Base-by-base conservation (phyloP, 192 early-diverging fungal species). In the Tieghemiomyces parasiticus region DNA sequence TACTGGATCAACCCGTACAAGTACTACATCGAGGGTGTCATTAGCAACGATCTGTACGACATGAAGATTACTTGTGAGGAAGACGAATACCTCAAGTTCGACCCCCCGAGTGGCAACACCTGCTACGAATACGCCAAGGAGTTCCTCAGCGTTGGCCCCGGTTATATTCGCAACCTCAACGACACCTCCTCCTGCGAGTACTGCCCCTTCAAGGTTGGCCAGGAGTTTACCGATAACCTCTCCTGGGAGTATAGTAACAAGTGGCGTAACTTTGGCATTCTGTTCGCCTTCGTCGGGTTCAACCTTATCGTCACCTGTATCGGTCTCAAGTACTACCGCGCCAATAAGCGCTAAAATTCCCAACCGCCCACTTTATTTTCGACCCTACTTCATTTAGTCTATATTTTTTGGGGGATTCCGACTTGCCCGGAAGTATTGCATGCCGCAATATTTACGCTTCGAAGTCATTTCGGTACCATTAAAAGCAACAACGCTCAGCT, bases 241-340 rank as follows among this genome's bases (percentile, higher is more conserved):
- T 74, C 66, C 30, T 80, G 84, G 81, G 59, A 52, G 54, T 78
- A 70, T 55, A 68, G 29, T 14, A 48, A 88, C 63, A 75, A 74
- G 26, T 90, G 83, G 83, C 78, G 84, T 61, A 86, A 88, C 63
- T 67, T 82, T 65, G 79, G 80, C 29, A 83, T 88, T 45, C 52
- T 90, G 47, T 61, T 77, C 12, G 70, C 66, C 2, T 87, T 78
- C 60, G 67, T 69, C n/a, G 64, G 44, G 0, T 84, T 86, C 61
- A 88, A 90, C 58, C 58, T 78, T 19, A 8, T 74, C 13, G 66
- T 81, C 20, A 67, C 72, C 19, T 55, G 60, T 0, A 26, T 78
- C 25, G 65, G 73, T 46, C 52, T 71, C 12, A 62, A 64, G 60
- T 59, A 67, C 33, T 69, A 73, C 56, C 68, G 69, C 50, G 67